Evolutionary conservation across 768 basidiomycete genomes (phyloP).

Genomic region (Melanogaster broomeanus): DNA sequence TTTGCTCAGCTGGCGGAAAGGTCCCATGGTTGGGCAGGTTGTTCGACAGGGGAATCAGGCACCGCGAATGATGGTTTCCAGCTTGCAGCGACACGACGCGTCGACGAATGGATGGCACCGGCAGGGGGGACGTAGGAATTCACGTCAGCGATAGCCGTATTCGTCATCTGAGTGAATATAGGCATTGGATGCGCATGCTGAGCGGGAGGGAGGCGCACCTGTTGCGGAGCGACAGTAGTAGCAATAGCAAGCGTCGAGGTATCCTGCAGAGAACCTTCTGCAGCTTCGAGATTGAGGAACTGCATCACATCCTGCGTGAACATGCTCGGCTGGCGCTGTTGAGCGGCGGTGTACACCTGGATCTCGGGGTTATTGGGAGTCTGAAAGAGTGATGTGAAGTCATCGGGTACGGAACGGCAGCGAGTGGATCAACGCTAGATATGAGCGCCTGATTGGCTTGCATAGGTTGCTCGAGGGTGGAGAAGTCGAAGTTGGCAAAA

Average conservation of each 20-base stretch:
- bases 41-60: constrained; percentile 29
- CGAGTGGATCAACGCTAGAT: no score
- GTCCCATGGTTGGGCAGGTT: constrained; percentile 30
- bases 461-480: no score
- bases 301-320: constrained; percentile 35
- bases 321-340: constrained; percentile 20
- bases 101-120: constrained; percentile 50
- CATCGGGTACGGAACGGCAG: no score
- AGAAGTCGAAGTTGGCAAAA: no score
- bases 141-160: constrained; percentile 9
- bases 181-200: constrained; percentile 19
- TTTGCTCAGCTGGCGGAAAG: constrained; percentile 13
- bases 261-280: constrained; percentile 10
- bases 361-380: no score
- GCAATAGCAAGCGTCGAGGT: not conserved
- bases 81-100: constrained; percentile 54
- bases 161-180: constrained; percentile 31
- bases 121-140: constrained; percentile 52
- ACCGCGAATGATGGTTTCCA: constrained; percentile 39
- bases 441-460: no score
- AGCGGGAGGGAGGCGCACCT: constrained; percentile 19
- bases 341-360: not conserved
- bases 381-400: no score
- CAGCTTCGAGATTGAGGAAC: constrained; percentile 40
- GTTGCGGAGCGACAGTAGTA: constrained; percentile 21